Base-by-base conservation (phyloP, 2,329 filamentous ascomycete species). In the Diplodia intermedia region DNA sequence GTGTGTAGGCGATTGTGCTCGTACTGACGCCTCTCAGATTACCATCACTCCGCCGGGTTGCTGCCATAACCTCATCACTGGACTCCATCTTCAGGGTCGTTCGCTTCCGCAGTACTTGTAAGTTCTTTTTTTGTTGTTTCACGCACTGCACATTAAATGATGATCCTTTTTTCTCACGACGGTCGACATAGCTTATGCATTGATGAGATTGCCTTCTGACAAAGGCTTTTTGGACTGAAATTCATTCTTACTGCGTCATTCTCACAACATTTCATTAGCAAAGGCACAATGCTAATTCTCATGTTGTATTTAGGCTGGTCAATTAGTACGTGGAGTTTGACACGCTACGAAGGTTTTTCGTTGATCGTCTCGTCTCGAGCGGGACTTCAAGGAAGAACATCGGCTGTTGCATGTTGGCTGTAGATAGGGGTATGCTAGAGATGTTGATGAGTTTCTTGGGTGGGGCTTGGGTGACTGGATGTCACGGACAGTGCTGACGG, bases 181-280 rank as follows among this genome's bases (percentile, higher is more conserved):
- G 90, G 90, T 93, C 90, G 90, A 90, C 90, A 90, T 91, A 93
- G 88, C 86, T 74, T 80, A 82, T 82, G 87, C 86, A 82, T 90
- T 93, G 90, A 92, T 91, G 90, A 92, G 83, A 89, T 83, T 82
- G 89, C 89, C 56, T 89, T 88, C 83, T 91, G 90, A 92, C 90
- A 89, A 83, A 89, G 90, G 89, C 57, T 69, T n/a, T 43, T 69
- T 54, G 57, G 57, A 62, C 57, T 62, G 57, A 62, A n/a, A 62
- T 33, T 47, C 18, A 62, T 29, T 9, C 9, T n/a, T 26, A 55
- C 54, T 23, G 15, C 23, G 20, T 14, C 18, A 29, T 26, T 43
- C n/a, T 52, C 31, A 33, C 65, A 62, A 50, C 26, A 55, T 18
- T 20, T 43, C 14, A 53, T 29, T 60, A 7, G 20, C 18, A n/a